Evolutionary conservation across 2,329 filamentous ascomycete genomes (phyloP).

Genomic region (Orbilia brochopaga): DNA sequence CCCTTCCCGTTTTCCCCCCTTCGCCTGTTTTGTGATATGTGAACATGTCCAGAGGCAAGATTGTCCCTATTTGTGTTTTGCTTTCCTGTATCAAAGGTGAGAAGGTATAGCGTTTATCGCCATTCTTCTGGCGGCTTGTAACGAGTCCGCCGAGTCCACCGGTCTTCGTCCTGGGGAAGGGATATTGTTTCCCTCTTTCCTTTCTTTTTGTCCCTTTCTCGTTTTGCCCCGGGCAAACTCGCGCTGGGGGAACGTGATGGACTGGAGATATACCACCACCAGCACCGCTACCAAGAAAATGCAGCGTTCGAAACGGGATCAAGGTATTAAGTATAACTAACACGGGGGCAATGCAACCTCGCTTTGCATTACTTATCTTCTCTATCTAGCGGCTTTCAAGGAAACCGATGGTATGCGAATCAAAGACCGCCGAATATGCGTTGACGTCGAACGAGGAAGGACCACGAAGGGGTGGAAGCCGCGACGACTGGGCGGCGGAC

Average conservation of each 20-base stretch:
- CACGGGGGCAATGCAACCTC: conserved; percentile 67
- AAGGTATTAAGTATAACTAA: conserved; percentile 63
- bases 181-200: conserved; percentile 12
- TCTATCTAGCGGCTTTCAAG: conserved; percentile 83
- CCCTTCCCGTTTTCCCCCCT: conserved; percentile 49
- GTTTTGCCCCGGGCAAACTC: conserved; percentile 21
- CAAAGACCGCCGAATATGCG: conserved; percentile 87
- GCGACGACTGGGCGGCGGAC: conserved; percentile 84
- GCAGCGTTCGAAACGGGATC: conserved; percentile 23
- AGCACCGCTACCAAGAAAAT: conserved; percentile 28
- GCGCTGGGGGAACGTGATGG: conserved; percentile 16
- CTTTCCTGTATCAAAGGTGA: conserved; percentile 49
- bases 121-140: conserved; percentile 44
- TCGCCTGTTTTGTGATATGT: conserved; percentile 36
- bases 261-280: conserved; percentile 9
- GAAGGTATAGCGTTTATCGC: conserved; percentile 51
- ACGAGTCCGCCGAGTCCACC: conserved; percentile 40
- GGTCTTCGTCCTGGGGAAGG: conserved; percentile 41
- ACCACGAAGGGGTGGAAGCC: conserved; percentile 95
- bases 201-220: conserved; percentile 15
- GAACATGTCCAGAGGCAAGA: conserved; percentile 52
- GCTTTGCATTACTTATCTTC: conserved; percentile 57
- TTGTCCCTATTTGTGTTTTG: conserved; percentile 11
- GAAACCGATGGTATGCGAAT: conserved; percentile 87
- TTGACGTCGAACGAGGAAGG: conserved; percentile 94